phyloP scores from a whole-genome alignment of 2,329 filamentous ascomycete species.

The Stachybotrys elegans region DNA sequence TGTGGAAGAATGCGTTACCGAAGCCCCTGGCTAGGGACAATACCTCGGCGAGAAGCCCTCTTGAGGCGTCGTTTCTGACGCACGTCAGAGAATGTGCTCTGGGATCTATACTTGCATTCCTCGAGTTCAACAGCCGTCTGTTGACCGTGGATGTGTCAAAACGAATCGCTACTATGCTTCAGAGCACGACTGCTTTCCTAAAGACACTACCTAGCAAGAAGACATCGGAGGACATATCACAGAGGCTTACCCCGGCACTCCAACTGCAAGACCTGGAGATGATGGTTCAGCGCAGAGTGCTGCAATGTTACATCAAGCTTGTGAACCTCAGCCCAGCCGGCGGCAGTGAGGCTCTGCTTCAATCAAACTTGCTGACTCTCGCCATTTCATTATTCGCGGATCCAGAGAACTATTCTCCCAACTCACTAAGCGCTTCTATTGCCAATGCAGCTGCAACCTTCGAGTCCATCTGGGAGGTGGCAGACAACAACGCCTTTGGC shows the following conservation, averaged over 20 bases:
- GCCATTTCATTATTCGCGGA: conserved; percentile 91
- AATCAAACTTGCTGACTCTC: conserved; percentile 85
- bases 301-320: conserved; percentile 92
- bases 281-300: conserved; percentile 87
- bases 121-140: conserved; percentile 88
- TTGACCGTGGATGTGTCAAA: conserved; percentile 93
- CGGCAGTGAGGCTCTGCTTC: conserved; percentile 77
- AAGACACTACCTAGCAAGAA: conserved; percentile 79
- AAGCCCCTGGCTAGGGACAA: conserved; percentile 93
- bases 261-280: conserved; percentile 87
- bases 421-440: conserved; percentile 83
- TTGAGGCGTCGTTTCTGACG: conserved; percentile 88
- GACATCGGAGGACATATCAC: conserved; percentile 77
- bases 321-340: conserved; percentile 83
- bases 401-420: conserved; percentile 80
- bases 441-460: conserved; percentile 85
- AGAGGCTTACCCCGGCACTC: conserved; percentile 76
- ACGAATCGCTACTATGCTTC: conserved; percentile 86
- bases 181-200: conserved; percentile 89
- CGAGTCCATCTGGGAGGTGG: conserved; percentile 91
- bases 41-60: conserved; percentile 71
- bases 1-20: conserved; percentile 97
- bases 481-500: conserved; percentile 91
- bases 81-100: conserved; percentile 94
- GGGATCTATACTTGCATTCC: conserved; percentile 83